These are phyloP conservation scores for Lentinula guzmanii DNA, from an alignment of 768 basidiomycete species.

Conservation along the genomic window DNA sequence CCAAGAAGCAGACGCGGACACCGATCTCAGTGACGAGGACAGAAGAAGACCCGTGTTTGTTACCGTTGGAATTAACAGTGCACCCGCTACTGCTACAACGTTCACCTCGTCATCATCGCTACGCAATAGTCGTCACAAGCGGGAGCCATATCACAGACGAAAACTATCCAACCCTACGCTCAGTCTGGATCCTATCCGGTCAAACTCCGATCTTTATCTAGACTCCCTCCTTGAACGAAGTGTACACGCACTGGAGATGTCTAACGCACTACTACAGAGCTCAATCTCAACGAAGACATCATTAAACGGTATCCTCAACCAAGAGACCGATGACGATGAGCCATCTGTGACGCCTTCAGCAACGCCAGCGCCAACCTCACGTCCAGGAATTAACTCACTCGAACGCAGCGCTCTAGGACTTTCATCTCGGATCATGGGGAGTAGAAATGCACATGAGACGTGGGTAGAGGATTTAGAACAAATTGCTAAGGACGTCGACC, in stretches of 20 bases:
- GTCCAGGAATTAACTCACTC: slow-evolving; percentile 42
- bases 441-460: slow-evolving; percentile 35
- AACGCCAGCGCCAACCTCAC: slow-evolving; percentile 19
- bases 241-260: slow-evolving; percentile 82
- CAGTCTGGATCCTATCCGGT: slow-evolving; percentile 1
- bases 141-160: background rate
- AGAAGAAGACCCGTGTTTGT: background rate
- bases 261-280: slow-evolving; percentile 70
- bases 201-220: slow-evolving; percentile 46
- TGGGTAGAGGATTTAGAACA: slow-evolving; percentile 70
- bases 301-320: slow-evolving; percentile 21
- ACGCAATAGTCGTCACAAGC: slow-evolving; percentile 16
- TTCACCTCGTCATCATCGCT: slow-evolving; percentile 10
- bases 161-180: background rate
- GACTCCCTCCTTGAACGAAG: slow-evolving; percentile 79
- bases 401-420: slow-evolving; percentile 42
- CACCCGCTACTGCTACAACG: slow-evolving; percentile 12
- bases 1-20: slow-evolving; percentile 72
- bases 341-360: background rate
- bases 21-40: slow-evolving; percentile 25
- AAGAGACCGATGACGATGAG: background rate
- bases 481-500: slow-evolving; percentile 59
- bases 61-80: slow-evolving; percentile 1
- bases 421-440: slow-evolving; percentile 44
- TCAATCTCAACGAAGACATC: slow-evolving; percentile 68